Evolutionary conservation across 768 basidiomycete species (phyloP), one percentile per base, ranked within the genome.

Genomic region (Termitomyces sp.): DNA sequence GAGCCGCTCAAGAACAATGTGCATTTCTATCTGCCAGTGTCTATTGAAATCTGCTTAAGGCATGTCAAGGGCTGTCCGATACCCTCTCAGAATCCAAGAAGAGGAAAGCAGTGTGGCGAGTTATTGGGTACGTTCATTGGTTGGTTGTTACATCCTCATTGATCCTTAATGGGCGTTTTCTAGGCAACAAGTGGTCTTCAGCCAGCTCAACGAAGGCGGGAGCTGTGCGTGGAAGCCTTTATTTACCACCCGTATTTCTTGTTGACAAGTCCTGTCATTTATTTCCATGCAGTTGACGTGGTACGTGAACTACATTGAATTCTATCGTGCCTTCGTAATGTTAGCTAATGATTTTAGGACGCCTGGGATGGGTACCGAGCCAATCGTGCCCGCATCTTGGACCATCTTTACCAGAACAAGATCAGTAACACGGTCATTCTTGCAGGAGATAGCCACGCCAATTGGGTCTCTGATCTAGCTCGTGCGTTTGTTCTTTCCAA

Each of bases 391-490:
- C 76, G 82, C 21, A 68, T 86, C 34, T 70, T 84, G 23, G 71
- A 79, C 52, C 77, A 82, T 56, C 67, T 85, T n/a, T 75, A 78
- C 62, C 51, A 69, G 29, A 77, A 82, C 62, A 70, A 73, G 46
- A 83, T 85, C 54, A 72, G 69, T 68, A 84, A 84, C 63, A 79
- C 79, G 1, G 64, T 84, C 56, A 77, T 84, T 53, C 71, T 85
- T n/a, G 74, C 83, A n/a, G 82, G 84, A 12, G 84, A 86, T 62
- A 81, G 80, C 52, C 83, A 85, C 62, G 81, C 81, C 5, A 83
- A 82, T 64, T 84, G 83, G 83, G 82, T 79, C 14, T 82, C 79
- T 42, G 82, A 85, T 62, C 72, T 82, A 16, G 77, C 80, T 37
- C 77, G 81, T 80, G 60, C 62, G 80, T 72, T 25, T 45, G 17